These are phyloP conservation scores for Teratosphaeria zuluensis DNA, from an alignment of 2,329 filamentous ascomycete species.

Conservation along the genomic window DNA sequence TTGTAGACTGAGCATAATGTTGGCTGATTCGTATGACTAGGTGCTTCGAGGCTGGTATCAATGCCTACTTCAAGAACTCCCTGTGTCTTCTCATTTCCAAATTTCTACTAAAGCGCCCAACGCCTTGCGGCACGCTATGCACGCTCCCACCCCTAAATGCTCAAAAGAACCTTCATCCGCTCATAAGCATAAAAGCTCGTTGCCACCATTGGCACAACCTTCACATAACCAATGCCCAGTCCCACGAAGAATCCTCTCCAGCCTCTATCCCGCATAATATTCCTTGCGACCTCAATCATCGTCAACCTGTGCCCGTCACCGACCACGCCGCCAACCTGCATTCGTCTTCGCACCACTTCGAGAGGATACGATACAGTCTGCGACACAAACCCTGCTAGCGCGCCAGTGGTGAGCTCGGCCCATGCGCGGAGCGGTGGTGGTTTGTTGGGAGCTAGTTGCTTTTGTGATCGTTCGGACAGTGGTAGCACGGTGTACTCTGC, in stretches of 20 bases:
- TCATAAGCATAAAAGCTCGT: constrained; percentile 61
- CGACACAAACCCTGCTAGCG: constrained; percentile 75
- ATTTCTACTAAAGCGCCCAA: background rate
- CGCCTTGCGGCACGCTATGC: background rate
- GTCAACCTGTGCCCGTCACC: constrained; percentile 74
- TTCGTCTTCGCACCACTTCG: constrained; percentile 81
- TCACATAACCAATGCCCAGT: constrained; percentile 87
- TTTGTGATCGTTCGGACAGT: constrained; percentile 35
- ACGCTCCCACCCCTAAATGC: constrained; percentile 29
- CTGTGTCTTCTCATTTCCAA: background rate
- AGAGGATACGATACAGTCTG: constrained; percentile 91
- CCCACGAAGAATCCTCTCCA: constrained; percentile 82
- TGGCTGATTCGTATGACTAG: no score
- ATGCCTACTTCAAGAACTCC: background rate
- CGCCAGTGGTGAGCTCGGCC: constrained; percentile 78
- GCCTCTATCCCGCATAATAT: constrained; percentile 69
- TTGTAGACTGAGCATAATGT: no score
- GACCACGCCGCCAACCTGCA: constrained; percentile 93
- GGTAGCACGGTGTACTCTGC: constrained; percentile 68
- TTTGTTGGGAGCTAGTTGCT: constrained; percentile 39
- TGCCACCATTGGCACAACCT: constrained; percentile 83
- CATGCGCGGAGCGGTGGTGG: constrained; percentile 67
- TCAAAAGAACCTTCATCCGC: constrained; percentile 48
- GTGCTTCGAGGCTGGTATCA: background rate
- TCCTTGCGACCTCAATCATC: constrained; percentile 66